phyloP scores from a whole-genome alignment of 148 eudicot genomes.

The Vaccinium darrowii region DNA sequence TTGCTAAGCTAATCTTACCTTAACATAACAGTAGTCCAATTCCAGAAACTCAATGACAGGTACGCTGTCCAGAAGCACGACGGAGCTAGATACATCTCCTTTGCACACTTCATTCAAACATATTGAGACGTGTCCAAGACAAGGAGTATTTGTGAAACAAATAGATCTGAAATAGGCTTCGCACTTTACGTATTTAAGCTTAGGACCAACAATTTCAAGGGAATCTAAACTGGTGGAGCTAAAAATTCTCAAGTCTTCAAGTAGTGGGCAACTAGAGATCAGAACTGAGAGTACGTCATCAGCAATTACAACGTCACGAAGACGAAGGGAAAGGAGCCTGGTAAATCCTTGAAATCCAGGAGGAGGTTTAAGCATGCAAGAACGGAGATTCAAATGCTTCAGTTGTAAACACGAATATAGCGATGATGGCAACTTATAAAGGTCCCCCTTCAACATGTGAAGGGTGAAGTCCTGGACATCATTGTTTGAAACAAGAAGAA shows the following conservation, averaged over 20 bases:
- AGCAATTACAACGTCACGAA: not conserved
- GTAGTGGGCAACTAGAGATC: conserved; percentile 14
- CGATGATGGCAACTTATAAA: not conserved
- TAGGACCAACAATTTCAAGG: not conserved
- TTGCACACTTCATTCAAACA: no score
- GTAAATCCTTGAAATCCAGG: conserved; percentile 8
- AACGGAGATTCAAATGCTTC: not conserved
- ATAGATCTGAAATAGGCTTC: not conserved
- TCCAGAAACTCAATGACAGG: not conserved
- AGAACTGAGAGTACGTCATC: not conserved
- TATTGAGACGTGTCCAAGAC: not conserved
- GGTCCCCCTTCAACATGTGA: not conserved
- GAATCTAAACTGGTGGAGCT: not conserved
- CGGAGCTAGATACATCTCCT: not conserved
- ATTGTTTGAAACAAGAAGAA: conserved; percentile 6
- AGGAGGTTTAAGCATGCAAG: conserved; percentile 12
- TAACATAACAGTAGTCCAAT: not conserved
- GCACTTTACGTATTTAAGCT: not conserved
- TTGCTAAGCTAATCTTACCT: not conserved
- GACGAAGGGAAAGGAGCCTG: conserved; percentile 1
- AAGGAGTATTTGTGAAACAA: conserved; percentile 13
- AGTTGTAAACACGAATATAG: conserved; percentile 7
- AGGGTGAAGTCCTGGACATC: conserved; percentile 1
- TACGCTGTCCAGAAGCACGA: not conserved
- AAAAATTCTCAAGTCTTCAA: not conserved